Evolutionary conservation across 345 rosid genomes (phyloP), one percentile per base, ranked within the genome.

Genomic region (Citrus reticulata): DNA sequence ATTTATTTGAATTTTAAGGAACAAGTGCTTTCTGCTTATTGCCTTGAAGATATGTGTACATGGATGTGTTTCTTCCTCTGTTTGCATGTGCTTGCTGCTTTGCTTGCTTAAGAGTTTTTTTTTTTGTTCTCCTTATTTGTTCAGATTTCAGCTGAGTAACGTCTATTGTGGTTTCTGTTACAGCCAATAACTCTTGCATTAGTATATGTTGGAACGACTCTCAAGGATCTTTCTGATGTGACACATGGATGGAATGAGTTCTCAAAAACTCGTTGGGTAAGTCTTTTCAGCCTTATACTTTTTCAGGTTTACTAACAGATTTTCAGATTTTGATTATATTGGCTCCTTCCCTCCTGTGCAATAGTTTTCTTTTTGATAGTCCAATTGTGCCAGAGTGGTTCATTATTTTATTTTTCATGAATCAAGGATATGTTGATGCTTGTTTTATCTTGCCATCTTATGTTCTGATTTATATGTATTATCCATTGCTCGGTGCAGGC

Each of bases 161-260:
- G 66, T 84, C 78, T 79, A 32, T 71, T 58, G 3, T 46, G 73
- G 39, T 82, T 73, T 82, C 29, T 81, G 68, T 82, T 78, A 55
- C 93, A 96, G 99, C 99, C 99, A 51, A 91, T 96, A 84, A 96
- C 99, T 19, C 87, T 96, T 76, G 97, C 88, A 9, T 83, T 96
- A 74, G 99, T 96, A 39, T 96, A 96, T 72, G 86, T 84, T 72
- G 99, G 99, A 84, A 96, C 99, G 66, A 96, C 99, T 65, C 91
- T 96, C 39, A 96, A 96, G 86, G 98, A 96, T 89, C 90, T 96
- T 80, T 96, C 99, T 81, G 99, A 96, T 78, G 99, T 96, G 82
- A 96, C 98, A 13, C 98, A 94, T 89, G 95, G 95, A 29, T 96
- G 99, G 99, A 90, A 90, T 54, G 95, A 90, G 58, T 88, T 96